Percentiles rank a stretch among this genome's conserved stretches.
Conservation (phyloP, 176 grass and related monocot genomes). For the Elaeis guineensis region DNA sequence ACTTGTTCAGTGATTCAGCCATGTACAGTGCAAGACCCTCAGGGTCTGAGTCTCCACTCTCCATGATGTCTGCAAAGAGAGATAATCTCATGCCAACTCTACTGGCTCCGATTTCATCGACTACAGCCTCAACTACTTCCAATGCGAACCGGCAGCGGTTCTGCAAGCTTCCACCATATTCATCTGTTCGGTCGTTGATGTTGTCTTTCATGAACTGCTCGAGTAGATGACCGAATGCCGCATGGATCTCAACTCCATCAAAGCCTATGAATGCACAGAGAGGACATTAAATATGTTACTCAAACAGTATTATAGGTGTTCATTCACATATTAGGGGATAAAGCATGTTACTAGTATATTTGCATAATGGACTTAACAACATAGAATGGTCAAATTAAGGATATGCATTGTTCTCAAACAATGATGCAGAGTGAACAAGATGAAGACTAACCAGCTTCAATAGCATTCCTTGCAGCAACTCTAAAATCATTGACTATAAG, state of each 20-base stretch:
- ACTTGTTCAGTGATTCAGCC: neutral
- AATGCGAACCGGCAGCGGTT: slow-evolving; percentile 32
- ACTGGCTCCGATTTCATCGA: slow-evolving; percentile 17
- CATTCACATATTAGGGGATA: no score
- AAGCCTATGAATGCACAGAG: slow-evolving; percentile 10
- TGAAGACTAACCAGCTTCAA: slow-evolving; percentile 26
- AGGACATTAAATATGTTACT: no score
- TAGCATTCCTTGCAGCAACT: slow-evolving; percentile 23
- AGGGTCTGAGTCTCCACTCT: slow-evolving; percentile 28
- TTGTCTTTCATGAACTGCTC: slow-evolving; percentile 39
- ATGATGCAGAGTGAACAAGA: no score
- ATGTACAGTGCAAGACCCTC: slow-evolving; percentile 29
- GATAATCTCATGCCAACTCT: slow-evolving; percentile 27
- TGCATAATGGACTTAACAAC: no score
- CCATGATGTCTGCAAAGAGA: slow-evolving; percentile 15
- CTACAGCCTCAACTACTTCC: slow-evolving; percentile 22
- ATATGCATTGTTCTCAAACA: no score
- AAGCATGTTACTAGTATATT: no score
- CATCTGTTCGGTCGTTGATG: slow-evolving; percentile 21
- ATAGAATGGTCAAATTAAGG: no score
- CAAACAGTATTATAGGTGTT: no score
- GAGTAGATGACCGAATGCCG: slow-evolving; percentile 23
- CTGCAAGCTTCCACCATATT: slow-evolving; percentile 1
- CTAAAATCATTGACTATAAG: slow-evolving; percentile 20
- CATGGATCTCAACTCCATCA: slow-evolving; percentile 39